Evolutionary conservation across 2,329 filamentous ascomycete species (phyloP).

Genomic region (Beauveria scarabaeidicola): DNA sequence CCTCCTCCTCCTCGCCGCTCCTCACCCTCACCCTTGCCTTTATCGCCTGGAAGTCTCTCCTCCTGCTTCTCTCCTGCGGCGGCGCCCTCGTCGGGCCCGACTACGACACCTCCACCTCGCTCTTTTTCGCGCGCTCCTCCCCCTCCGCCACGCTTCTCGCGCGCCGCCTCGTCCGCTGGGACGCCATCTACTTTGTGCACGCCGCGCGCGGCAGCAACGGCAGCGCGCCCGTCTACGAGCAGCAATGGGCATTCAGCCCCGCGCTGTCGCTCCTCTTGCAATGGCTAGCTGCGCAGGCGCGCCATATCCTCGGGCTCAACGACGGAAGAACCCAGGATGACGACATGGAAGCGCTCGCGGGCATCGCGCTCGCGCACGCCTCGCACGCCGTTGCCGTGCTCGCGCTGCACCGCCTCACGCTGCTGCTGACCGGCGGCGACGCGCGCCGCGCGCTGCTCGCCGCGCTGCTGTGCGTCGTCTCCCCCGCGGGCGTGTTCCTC

Average conservation of each 20-base stretch:
- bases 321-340: slow-evolving; percentile 8
- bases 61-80: slow-evolving; percentile 53
- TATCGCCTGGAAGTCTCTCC: slow-evolving; percentile 55
- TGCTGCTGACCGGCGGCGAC: slow-evolving; percentile 40
- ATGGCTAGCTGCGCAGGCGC: slow-evolving; percentile 23
- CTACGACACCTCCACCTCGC: slow-evolving; percentile 70
- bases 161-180: slow-evolving; percentile 64
- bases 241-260: slow-evolving; percentile 74
- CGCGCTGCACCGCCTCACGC: slow-evolving; percentile 59
- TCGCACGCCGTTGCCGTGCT: slow-evolving; percentile 70
- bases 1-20: slow-evolving; percentile 13
- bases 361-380: slow-evolving; percentile 59
- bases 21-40: slow-evolving; percentile 35
- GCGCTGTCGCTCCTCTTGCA: slow-evolving; percentile 37
- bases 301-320: slow-evolving; percentile 16
- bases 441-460: slow-evolving; percentile 57
- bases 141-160: slow-evolving; percentile 33
- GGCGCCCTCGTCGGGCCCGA: slow-evolving; percentile 43
- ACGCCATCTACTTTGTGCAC: slow-evolving; percentile 68
- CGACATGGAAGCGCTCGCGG: slow-evolving; percentile 41
- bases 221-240: slow-evolving; percentile 55
- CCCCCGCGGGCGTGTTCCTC: slow-evolving; percentile 82
- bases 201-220: slow-evolving; percentile 44
- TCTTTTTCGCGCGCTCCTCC: slow-evolving; percentile 30
- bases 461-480: slow-evolving; percentile 69